Conservation (phyloP, 2,329 filamentous ascomycete species). For the Beauveria sp. region DNA sequence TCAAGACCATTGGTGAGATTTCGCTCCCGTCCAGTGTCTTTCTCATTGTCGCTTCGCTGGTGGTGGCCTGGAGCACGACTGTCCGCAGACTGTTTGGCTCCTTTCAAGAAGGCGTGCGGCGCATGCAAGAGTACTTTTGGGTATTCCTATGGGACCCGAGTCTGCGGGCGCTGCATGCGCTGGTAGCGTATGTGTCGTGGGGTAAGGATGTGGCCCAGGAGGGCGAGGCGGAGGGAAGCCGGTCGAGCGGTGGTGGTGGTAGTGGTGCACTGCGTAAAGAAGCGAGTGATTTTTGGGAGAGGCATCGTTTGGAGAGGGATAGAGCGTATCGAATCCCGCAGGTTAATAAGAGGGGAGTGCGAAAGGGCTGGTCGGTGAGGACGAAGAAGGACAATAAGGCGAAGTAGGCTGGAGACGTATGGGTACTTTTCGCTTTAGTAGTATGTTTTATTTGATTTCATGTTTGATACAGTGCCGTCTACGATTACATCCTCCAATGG, state of each 20-base stretch:
- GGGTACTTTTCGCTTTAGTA: too few relatives aligned
- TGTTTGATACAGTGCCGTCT: too few relatives aligned
- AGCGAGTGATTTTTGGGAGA: slow-evolving; percentile 35
- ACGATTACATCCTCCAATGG: too few relatives aligned
- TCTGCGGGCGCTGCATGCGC: slow-evolving; percentile 4
- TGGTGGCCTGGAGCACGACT: slow-evolving; percentile 48
- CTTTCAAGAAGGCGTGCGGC: slow-evolving; percentile 14
- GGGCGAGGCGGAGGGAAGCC: slow-evolving; percentile 13
- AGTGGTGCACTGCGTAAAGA: slow-evolving; percentile 21
- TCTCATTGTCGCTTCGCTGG: slow-evolving; percentile 42
- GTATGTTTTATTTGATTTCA: too few relatives aligned
- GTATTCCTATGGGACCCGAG: slow-evolving; percentile 18
- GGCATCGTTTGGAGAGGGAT: slow-evolving; percentile 31
- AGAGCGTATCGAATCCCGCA: slow-evolving; percentile 31
- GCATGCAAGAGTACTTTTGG: slow-evolving; percentile 17
- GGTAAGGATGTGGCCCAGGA: background rate
- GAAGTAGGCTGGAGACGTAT: background rate
- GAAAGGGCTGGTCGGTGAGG: slow-evolving; percentile 4
- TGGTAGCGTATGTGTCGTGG: background rate
- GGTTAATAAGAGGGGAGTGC: slow-evolving; percentile 25
- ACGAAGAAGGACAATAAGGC: slow-evolving; percentile 7
- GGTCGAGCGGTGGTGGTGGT: slow-evolving; percentile 14
- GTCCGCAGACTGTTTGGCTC: slow-evolving; percentile 27
- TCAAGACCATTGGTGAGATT: slow-evolving; percentile 39
- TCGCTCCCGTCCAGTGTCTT: slow-evolving; percentile 40